Percentiles rank a stretch among this genome's conserved stretches.
phyloP scores from a whole-genome alignment of 352 stramenopile genomes.

The Pythium diclinum region DNA sequence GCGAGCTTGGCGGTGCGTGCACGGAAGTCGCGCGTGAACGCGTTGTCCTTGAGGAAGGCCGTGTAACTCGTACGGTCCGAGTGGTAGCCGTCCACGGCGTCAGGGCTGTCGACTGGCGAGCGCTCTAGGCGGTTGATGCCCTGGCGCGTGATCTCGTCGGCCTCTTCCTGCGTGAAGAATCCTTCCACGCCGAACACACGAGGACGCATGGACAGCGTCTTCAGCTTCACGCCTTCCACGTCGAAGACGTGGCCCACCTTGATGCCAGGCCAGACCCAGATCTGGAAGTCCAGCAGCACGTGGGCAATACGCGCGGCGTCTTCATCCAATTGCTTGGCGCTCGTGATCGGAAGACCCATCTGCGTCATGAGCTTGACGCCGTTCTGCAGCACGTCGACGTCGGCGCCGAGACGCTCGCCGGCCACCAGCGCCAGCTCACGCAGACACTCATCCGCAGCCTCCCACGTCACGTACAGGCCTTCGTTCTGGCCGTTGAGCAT shows the following conservation, averaged over 20 bases:
- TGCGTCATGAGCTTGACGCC: slow-evolving; percentile 59
- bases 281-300: slow-evolving; percentile 62
- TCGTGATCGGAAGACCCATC: slow-evolving; percentile 45
- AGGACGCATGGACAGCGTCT: slow-evolving; percentile 53
- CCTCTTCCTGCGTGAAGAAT: slow-evolving; percentile 61
- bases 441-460: slow-evolving; percentile 34
- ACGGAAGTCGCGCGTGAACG: slow-evolving; percentile 65
- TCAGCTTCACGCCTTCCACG: slow-evolving; percentile 52
- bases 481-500: slow-evolving; percentile 71
- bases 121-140: slow-evolving; percentile 44
- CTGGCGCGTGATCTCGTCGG: slow-evolving; percentile 48
- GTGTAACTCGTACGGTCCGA: slow-evolving; percentile 64
- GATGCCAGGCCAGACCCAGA: slow-evolving; percentile 77
- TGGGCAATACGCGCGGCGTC: slow-evolving; percentile 45
- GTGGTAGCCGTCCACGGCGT: slow-evolving; percentile 59
- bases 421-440: slow-evolving; percentile 42
- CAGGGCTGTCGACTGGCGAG: slow-evolving; percentile 55
- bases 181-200: slow-evolving; percentile 65
- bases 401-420: slow-evolving; percentile 37
- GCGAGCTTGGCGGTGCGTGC: slow-evolving; percentile 43
- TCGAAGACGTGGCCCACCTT: slow-evolving; percentile 57
- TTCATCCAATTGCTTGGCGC: slow-evolving; percentile 31
- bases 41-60: slow-evolving; percentile 60
- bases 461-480: slow-evolving; percentile 44
- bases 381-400: slow-evolving; percentile 46